A percentile compares a stretch with the other conserved stretches of the same genome.
Conservation (phyloP, 2,329 filamentous ascomycete species). For the Pyrenochaeta sp. region DNA sequence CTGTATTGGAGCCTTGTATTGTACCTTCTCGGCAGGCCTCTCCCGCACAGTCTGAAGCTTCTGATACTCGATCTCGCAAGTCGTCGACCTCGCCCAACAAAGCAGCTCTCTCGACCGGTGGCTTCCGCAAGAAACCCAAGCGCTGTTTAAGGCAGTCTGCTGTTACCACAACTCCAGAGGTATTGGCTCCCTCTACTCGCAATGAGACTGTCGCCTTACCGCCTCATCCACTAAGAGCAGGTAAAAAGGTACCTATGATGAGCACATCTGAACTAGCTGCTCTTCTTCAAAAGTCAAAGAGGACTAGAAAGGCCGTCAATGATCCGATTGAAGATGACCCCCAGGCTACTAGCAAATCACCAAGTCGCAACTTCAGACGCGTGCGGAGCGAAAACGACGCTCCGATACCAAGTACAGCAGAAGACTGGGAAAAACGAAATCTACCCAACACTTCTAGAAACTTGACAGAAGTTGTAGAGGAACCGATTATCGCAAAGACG, state of each 20-base stretch:
- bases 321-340: constrained; percentile 37
- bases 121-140: constrained; percentile 34
- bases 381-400: constrained; percentile 45
- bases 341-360: constrained; percentile 10
- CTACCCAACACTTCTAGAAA: constrained; percentile 18
- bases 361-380: constrained; percentile 34
- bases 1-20: constrained; percentile 3
- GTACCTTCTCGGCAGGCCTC: constrained; percentile 9
- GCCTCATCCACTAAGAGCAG: constrained; percentile 28
- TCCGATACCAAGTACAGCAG: constrained; percentile 38
- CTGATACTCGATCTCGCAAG: constrained; percentile 15
- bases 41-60: constrained; percentile 11
- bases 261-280: constrained; percentile 40
- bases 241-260: constrained; percentile 29
- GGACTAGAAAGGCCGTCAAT: constrained; percentile 18
- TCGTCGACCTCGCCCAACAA: constrained; percentile 24
- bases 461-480: not conserved
- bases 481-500: not conserved
- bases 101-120: constrained; percentile 34
- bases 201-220: constrained; percentile 23
- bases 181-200: constrained; percentile 3
- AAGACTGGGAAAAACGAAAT: constrained; percentile 42
- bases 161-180: not conserved
- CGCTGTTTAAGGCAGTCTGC: constrained; percentile 7
- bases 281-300: constrained; percentile 30